Evolutionary conservation across 2,329 filamentous ascomycete genomes (phyloP).

Genomic region (Paracamarosporium sp.): DNA sequence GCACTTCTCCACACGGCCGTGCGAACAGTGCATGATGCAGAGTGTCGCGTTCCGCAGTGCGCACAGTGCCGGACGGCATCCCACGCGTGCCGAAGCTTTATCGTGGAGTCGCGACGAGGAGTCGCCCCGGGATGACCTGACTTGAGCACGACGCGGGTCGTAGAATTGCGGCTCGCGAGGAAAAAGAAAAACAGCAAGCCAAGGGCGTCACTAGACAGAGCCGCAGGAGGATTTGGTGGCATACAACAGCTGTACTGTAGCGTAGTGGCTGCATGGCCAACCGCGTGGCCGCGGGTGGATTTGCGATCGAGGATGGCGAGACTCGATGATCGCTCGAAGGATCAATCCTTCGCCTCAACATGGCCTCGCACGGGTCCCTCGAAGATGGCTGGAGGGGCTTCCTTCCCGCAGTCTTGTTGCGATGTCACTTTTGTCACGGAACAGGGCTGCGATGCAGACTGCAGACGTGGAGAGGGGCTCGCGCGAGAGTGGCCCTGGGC

Average conservation of each 20-base stretch:
- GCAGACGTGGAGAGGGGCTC: not conserved
- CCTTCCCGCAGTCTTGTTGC: slow-evolving; percentile 3
- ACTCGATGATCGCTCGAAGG: not conserved
- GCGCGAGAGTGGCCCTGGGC: no score
- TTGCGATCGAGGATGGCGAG: not conserved
- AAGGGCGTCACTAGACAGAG: not conserved
- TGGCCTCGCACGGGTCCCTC: not conserved
- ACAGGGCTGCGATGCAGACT: not conserved
- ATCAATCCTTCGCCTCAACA: slow-evolving; percentile 1
- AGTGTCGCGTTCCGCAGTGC: not conserved
- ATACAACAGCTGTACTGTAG: not conserved
- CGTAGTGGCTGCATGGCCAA: no score
- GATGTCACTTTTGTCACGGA: not conserved
- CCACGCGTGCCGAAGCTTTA: not conserved
- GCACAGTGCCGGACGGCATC: not conserved
- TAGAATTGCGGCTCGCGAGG: not conserved
- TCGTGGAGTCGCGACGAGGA: not conserved
- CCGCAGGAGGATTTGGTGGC: not conserved
- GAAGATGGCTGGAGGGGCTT: not conserved
- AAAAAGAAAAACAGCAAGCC: not conserved
- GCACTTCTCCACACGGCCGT: not conserved
- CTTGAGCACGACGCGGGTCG: not conserved
- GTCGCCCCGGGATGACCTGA: not conserved
- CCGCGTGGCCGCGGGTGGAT: slow-evolving; percentile 1
- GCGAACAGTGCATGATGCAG: slow-evolving; percentile 5